A percentile compares a stretch with the other conserved stretches of the same genome.
Evolutionary conservation across 2,329 filamentous ascomycete genomes (phyloP).

Genomic region (Botrytis hyacinthi): DNA sequence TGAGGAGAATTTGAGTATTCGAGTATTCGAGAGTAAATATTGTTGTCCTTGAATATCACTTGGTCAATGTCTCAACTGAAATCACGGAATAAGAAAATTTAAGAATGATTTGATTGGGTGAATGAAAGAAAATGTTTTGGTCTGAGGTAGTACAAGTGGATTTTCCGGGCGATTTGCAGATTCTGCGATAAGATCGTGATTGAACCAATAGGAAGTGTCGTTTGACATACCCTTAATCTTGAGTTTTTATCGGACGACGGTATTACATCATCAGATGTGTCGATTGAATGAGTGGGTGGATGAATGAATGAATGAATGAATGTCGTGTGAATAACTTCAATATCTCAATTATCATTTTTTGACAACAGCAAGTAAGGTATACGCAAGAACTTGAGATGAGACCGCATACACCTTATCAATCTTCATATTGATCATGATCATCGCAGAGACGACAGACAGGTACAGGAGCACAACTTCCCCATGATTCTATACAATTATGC

Average conservation of each 20-base stretch:
- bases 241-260: not conserved
- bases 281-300: not conserved
- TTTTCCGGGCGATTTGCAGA: constrained; percentile 7
- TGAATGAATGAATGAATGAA: not conserved
- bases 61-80: constrained; percentile 13
- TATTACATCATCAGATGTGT: not conserved
- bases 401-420: not conserved
- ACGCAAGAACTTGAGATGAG: not conserved
- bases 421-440: not conserved
- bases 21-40: not conserved
- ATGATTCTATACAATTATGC: not conserved
- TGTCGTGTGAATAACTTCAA: not conserved
- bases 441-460: not conserved
- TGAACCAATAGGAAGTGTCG: not conserved
- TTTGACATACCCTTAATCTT: not conserved
- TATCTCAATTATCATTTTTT: not conserved
- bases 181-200: constrained; percentile 8
- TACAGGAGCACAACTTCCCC: too few relatives aligned
- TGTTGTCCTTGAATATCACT: not conserved
- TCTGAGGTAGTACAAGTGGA: not conserved
- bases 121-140: constrained; percentile 18
- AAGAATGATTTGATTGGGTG: constrained; percentile 14
- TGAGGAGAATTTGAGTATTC: not conserved
- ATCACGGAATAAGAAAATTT: constrained; percentile 2
- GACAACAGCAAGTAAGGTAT: not conserved